phyloP scores from a whole-genome alignment of 106 monocot species.

The Apostasia ramifera region DNA sequence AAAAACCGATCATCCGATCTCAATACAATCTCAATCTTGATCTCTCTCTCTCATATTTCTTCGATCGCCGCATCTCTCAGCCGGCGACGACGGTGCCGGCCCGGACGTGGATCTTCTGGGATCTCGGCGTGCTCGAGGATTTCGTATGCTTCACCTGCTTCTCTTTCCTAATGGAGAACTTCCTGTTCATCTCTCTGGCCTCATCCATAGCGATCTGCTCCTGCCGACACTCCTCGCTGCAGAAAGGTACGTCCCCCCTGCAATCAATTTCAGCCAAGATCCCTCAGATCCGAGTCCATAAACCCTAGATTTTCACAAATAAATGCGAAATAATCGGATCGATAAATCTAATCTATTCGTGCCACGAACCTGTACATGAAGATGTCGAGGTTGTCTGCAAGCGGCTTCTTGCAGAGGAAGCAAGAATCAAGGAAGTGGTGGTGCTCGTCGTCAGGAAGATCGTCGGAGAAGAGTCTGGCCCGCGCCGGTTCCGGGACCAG shows the following conservation, averaged over 20 bases:
- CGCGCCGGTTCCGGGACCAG: no score
- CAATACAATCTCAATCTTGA: no score
- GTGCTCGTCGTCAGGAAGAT: no score
- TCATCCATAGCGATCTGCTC: constrained; percentile 47
- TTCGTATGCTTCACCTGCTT: constrained; percentile 7
- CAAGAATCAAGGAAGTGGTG: not conserved
- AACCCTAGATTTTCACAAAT: no score
- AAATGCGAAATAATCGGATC: no score
- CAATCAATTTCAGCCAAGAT: no score
- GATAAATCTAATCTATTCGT: no score
- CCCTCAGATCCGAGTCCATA: no score
- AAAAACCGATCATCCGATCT: no score
- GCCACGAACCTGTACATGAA: constrained; percentile 4
- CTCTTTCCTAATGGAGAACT: not conserved
- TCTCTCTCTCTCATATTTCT: no score
- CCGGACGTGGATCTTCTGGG: not conserved
- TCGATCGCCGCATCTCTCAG: not conserved
- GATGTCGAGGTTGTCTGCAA: not conserved
- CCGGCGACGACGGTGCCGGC: constrained; percentile 10
- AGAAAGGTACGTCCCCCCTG: no score
- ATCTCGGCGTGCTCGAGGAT: not conserved
- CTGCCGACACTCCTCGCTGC: constrained; percentile 47
- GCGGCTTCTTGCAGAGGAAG: not conserved
- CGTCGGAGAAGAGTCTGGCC: no score
- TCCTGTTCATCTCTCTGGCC: constrained; percentile 6